phyloP scores from a whole-genome alignment of 1,139 yeast genomes.

The Debaryomyces coudertii region DNA sequence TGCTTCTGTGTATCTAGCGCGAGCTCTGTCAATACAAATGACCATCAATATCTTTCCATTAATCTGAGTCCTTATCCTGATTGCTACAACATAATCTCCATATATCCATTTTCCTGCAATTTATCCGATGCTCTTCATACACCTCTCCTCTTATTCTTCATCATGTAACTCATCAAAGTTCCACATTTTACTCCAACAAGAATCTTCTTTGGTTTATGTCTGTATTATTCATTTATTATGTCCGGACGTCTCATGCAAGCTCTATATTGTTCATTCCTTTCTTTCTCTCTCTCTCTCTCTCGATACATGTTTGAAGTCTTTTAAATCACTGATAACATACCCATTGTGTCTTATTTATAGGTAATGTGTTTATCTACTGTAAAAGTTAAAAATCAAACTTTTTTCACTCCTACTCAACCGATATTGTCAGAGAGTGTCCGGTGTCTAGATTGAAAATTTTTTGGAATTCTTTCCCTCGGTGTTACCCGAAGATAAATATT shows the following conservation, averaged over 20 bases:
- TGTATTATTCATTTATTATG: background rate
- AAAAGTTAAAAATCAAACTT: conserved; percentile 5
- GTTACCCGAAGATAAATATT: background rate
- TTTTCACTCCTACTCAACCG: conserved; percentile 6
- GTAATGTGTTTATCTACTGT: conserved; percentile 9
- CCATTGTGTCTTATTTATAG: conserved; percentile 18
- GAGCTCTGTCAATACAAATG: background rate
- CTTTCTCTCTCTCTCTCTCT: background rate
- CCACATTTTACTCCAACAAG: background rate
- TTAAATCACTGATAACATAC: conserved; percentile 14
- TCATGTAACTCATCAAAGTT: background rate
- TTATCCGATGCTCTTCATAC: background rate
- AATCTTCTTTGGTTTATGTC: background rate
- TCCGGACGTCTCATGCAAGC: background rate
- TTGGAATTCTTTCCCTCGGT: conserved; percentile 1
- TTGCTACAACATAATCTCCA: background rate
- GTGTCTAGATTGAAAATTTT: conserved; percentile 11
- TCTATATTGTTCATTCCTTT: background rate
- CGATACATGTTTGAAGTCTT: conserved; percentile 3
- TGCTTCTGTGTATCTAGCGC: conserved; percentile 1
- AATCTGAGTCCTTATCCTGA: too few species aligned
- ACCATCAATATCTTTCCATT: background rate
- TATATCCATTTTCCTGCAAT: background rate
- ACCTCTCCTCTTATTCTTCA: background rate
- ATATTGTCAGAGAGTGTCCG: background rate